Conservation (phyloP, 768 basidiomycete genomes). For the Boletus barrowsii region DNA sequence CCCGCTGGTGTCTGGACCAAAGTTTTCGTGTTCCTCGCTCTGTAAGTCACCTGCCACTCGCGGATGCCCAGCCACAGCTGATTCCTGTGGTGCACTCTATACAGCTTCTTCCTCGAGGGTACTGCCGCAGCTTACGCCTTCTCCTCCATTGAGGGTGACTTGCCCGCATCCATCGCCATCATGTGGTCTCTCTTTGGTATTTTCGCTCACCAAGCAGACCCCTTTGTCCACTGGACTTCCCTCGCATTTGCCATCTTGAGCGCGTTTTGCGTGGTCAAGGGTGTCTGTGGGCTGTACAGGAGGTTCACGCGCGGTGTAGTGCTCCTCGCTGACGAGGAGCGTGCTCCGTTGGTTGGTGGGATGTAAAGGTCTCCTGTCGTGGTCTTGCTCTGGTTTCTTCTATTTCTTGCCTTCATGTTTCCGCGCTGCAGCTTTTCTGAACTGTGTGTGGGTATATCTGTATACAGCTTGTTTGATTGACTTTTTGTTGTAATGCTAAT, state of each 20-base stretch:
- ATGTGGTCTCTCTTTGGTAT: conserved; percentile 94
- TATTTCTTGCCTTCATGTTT: neutral
- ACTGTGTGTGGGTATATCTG: conserved; percentile 4
- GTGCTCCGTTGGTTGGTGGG: conserved; percentile 70
- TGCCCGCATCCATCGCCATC: conserved; percentile 89
- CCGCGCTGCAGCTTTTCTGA: neutral
- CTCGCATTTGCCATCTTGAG: conserved; percentile 83
- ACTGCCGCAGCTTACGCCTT: conserved; percentile 95
- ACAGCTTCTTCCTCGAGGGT: conserved; percentile 85
- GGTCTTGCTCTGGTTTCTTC: neutral
- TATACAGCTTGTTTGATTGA: neutral
- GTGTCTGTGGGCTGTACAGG: conserved; percentile 52
- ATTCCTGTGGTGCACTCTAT: conserved; percentile 4
- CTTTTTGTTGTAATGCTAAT: conserved; percentile 6
- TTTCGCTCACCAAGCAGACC: conserved; percentile 65
- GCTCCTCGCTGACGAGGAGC: conserved; percentile 80
- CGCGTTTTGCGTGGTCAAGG: conserved; percentile 81
- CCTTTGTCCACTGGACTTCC: conserved; percentile 88
- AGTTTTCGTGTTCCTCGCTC: conserved; percentile 89
- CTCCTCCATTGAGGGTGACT: conserved; percentile 84
- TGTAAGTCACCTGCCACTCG: conserved; percentile 45
- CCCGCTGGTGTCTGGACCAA: conserved; percentile 87
- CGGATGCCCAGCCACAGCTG: neutral
- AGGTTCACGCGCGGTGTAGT: conserved; percentile 48
- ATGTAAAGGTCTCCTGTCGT: neutral